Base-by-base conservation (phyloP, 148 eudicot species). In the Cornus kousa region DNA sequence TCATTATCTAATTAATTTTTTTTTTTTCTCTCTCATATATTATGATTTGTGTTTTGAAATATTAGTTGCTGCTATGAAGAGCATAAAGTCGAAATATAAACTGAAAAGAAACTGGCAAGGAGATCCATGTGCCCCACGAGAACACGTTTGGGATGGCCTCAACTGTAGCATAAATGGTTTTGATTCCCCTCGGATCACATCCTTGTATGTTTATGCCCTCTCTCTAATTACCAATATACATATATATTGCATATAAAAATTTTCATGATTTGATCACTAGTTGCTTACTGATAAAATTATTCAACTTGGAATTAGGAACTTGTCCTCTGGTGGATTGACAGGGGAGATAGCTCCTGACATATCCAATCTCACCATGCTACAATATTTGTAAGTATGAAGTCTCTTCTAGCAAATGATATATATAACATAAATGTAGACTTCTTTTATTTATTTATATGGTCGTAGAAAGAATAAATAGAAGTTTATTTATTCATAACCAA, bases 91-190 rank as follows among this genome's bases (percentile, higher is more conserved):
- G n/a, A 60, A 12, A 6, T 80, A 80, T 31, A 73, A 23, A 24
- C 9, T 67, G 80, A 64, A 43, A 37, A 79, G 71, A 48, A 72
- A 71, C 19, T 79, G 85, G 85, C 85, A 83, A 79, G 80, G 85
- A 14, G 85, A 83, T 79, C 85, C 85, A 20, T 83, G 82, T 35
- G 67, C 55, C 75, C 85, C 85, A 65, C 67, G 31, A 76, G 48
- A 8, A 40, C 79, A 75, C 64, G 19, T 72, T 16, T 83, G 85
- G 85, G 14, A 19, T 71, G 85, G 82, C 55, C 50, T 83, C 9
- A 74, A 78, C 43, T 82, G 85, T 75, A 82, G 77, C 65, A 73
- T 64, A 48, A 8, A 37, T n/a, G 40, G 53, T 53, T 80, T 68
- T 23, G 8, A 16, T 43, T 28, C 75, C 55, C 19, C 71, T 28